Evolutionary conservation across 371 early-diverging fungal genomes (phyloP), one percentile per base, ranked within the genome.

Genomic region (Circinella umbellata): DNA sequence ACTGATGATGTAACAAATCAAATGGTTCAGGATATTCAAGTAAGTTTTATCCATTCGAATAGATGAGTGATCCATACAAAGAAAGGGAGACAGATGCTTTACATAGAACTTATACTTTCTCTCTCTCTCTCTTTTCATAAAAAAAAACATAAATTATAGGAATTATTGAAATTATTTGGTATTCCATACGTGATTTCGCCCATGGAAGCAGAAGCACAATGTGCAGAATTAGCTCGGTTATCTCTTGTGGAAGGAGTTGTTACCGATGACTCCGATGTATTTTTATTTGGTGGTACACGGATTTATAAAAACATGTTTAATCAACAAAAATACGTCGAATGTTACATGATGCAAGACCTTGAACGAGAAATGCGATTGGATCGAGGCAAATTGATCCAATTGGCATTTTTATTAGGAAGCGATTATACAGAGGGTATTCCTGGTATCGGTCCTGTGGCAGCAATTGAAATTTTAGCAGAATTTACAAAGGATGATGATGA

Each of bases 191-290:
- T 99, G 17, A 89, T 91, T 0, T 95, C 99, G n/a, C 96, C 98
- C 0, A 91, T 90, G 90, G 99, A 99, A 83, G 98, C 99, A 4
- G 99, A 99, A 77, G 92, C 97, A 0, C 98, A 99, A 79, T 99
- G 99, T 76, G 99, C 98, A 1, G 89, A 85, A 66, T 81, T 99
- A 27, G 79, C 87, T 3, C 62, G 74, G 0, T 71, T 85, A 4
- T 78, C 82, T 0, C 83, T 97, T 13, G 97, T 99, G 0, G 99
- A 99, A 73, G 99, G 99, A 0, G 94, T 99, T 49, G 89, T 99
- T 53, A 97, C 99, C 0, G 99, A 99, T 76, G 99, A 99, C 73
- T 96, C 95, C 34, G 99, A 99, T 81, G 95, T 99, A 4, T 94
- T 99, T 71, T 79, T 99, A 36, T 99, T 99, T 89, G 99, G 99